phyloP scores from a whole-genome alignment of 345 rosid genomes.

The Populus simonii region DNA sequence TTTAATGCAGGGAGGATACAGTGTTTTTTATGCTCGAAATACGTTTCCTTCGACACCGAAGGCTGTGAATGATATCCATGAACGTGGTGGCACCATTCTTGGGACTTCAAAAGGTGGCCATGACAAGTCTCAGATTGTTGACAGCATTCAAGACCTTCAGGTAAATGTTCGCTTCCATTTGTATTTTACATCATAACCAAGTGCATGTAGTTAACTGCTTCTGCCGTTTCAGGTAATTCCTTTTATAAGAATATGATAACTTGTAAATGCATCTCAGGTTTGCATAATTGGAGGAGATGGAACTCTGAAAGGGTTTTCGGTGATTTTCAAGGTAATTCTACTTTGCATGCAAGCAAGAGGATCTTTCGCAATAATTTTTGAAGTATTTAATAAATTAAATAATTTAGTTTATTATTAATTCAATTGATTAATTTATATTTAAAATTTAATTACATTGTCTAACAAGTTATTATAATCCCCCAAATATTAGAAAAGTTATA shows the following conservation, averaged over 20 bases:
- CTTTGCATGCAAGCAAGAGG: neutral
- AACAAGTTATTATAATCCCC: too few species aligned
- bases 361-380: too few species aligned
- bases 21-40: conserved; percentile 80
- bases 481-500: too few species aligned
- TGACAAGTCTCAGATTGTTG: conserved; percentile 79
- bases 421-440: too few species aligned
- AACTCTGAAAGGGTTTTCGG: conserved; percentile 67
- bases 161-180: conserved; percentile 26
- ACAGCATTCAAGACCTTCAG: conserved; percentile 95
- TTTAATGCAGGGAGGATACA: conserved; percentile 74
- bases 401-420: too few species aligned
- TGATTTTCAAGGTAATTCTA: conserved; percentile 50
- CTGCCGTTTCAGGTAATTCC: neutral
- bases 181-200: neutral
- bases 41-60: conserved; percentile 64
- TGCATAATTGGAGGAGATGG: conserved; percentile 90
- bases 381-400: too few species aligned
- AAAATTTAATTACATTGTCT: too few species aligned
- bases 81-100: conserved; percentile 85
- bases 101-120: conserved; percentile 91
- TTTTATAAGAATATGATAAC: neutral
- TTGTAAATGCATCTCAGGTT: conserved; percentile 35
- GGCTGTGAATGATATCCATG: conserved; percentile 79
- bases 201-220: too few species aligned